Conservation (phyloP, 2,329 filamentous ascomycete genomes). For the Alternaria longipes region DNA sequence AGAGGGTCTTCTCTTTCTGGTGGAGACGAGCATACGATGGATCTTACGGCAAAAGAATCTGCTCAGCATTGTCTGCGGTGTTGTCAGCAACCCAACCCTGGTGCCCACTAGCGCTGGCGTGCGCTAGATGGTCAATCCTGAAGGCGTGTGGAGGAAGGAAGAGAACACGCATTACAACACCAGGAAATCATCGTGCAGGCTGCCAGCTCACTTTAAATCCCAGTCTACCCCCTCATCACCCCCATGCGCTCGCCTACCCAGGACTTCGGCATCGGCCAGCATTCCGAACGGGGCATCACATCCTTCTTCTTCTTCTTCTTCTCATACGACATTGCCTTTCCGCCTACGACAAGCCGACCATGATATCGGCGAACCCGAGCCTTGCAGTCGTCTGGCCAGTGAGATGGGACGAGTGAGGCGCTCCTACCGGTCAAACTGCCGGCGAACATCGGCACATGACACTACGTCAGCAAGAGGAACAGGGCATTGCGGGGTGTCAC, state of each 20-base stretch:
- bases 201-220: conserved; percentile 14
- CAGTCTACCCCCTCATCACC: background rate
- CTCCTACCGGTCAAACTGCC: conserved; percentile 24
- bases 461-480: conserved; percentile 29
- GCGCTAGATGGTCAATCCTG: background rate
- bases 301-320: background rate
- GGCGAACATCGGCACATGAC: conserved; percentile 35
- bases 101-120: conserved; percentile 1
- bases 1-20: background rate
- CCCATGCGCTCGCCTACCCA: conserved; percentile 5
- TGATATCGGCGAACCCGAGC: conserved; percentile 7
- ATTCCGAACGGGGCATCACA: conserved; percentile 11
- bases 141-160: background rate
- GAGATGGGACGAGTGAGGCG: conserved; percentile 11
- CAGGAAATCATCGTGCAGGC: background rate
- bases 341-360: conserved; percentile 2
- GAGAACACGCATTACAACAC: background rate
- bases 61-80: background rate
- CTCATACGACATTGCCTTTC: conserved; percentile 8
- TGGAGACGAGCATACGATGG: background rate
- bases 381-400: conserved; percentile 6
- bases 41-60: background rate
- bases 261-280: conserved; percentile 14
- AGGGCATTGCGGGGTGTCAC: conserved; percentile 30
- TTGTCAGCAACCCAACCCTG: background rate